Conservation (phyloP, 2,329 filamentous ascomycete species). For the Stachybotrys elegans region DNA sequence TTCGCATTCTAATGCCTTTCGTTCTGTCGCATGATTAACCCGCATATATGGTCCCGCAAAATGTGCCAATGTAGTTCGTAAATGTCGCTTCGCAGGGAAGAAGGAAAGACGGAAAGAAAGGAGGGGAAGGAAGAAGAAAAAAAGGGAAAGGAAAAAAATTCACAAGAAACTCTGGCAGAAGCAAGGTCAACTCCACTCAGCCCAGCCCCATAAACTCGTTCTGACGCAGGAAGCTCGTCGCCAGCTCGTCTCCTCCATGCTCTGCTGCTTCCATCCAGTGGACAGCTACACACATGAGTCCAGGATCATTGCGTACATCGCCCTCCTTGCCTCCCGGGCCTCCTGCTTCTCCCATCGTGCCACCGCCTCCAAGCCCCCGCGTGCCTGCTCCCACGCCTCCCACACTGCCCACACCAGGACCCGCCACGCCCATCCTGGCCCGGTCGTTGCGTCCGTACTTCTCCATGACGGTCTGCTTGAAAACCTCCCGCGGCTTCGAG, state of each 20-base stretch:
- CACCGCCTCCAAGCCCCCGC: constrained; percentile 15
- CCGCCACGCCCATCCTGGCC: constrained; percentile 15
- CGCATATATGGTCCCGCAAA: too few species aligned
- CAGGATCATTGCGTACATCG: constrained; percentile 68
- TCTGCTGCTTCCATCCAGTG: constrained; percentile 96
- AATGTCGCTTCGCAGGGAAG: too few species aligned
- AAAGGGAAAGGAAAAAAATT: too few species aligned
- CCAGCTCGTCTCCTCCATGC: constrained; percentile 79
- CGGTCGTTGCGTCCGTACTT: constrained; percentile 45
- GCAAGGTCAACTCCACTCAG: constrained; percentile 10
- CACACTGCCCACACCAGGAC: constrained; percentile 14
- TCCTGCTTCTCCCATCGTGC: constrained; percentile 14
- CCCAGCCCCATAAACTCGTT: constrained; percentile 36
- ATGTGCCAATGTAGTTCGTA: too few species aligned
- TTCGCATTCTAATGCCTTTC: too few species aligned
- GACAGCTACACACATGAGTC: constrained; percentile 87
- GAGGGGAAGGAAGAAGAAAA: too few species aligned
- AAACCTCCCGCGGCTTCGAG: constrained; percentile 79
- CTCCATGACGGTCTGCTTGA: constrained; percentile 82
- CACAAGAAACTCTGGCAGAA: too few species aligned
- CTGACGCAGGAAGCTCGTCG: constrained; percentile 76
- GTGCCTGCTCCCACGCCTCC: constrained; percentile 17
- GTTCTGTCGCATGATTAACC: too few species aligned
- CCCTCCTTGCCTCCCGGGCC: constrained; percentile 30
- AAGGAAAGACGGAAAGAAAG: too few species aligned